phyloP scores from a whole-genome alignment of 306 rosid species.

The Hippophae tibetana region DNA sequence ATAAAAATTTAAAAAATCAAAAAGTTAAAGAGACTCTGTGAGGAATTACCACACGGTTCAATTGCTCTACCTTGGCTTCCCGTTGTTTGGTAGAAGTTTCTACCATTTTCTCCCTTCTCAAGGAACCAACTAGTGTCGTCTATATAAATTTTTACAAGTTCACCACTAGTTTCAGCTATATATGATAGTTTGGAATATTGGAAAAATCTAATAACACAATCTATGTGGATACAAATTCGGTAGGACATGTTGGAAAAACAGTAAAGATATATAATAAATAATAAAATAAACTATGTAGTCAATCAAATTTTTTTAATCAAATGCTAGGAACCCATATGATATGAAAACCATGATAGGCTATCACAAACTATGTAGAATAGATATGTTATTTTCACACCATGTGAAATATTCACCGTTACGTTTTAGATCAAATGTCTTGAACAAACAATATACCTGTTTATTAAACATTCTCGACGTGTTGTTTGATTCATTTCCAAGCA shows the following conservation, averaged over 20 bases:
- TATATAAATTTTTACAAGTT: conserved; percentile 67
- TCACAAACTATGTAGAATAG: too few relatives aligned
- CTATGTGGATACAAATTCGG: conserved; percentile 7
- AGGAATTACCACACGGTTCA: conserved; percentile 60
- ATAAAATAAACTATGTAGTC: conserved; percentile 1
- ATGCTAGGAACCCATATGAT: too few relatives aligned
- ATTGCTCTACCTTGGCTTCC: conserved; percentile 82
- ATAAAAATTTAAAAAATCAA: conserved; percentile 10
- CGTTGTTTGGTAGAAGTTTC: conserved; percentile 69
- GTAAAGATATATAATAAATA: conserved; percentile 9
- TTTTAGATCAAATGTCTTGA: too few relatives aligned
- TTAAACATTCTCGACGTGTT: too few relatives aligned
- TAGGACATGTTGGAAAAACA: conserved; percentile 6
- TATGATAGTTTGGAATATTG: too few relatives aligned
- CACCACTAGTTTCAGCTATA: conserved; percentile 19
- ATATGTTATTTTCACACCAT: too few relatives aligned
- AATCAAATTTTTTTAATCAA: neutral
- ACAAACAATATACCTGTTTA: too few relatives aligned
- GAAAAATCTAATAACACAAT: neutral
- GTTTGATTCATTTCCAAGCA: too few relatives aligned
- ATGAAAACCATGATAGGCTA: too few relatives aligned
- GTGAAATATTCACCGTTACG: too few relatives aligned
- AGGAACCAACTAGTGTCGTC: conserved; percentile 75
- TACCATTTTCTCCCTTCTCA: conserved; percentile 83
- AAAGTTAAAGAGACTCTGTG: conserved; percentile 7